phyloP scores from a whole-genome alignment of 441 rosid species.

The Pelargonium citronellum region DNA sequence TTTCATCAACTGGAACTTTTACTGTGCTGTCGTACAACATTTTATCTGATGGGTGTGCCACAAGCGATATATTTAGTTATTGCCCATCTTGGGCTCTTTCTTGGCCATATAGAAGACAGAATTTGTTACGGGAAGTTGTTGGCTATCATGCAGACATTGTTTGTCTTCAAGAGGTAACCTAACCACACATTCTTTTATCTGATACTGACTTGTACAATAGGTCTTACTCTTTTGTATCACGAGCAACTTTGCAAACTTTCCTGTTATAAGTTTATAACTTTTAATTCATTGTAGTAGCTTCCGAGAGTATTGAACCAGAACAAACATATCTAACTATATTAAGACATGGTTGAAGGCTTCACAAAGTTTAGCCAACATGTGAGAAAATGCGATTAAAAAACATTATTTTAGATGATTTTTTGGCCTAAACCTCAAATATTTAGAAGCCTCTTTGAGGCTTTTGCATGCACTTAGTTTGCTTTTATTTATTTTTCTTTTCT shows the following conservation, averaged over 20 bases:
- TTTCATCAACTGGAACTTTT: slow-evolving; percentile 73
- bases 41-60: slow-evolving; percentile 80
- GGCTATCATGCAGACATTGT: slow-evolving; percentile 96
- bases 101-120: slow-evolving; percentile 95
- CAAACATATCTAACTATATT: neutral
- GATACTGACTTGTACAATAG: neutral
- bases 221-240: neutral
- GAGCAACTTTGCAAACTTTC: neutral
- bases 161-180: slow-evolving; percentile 90
- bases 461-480: neutral
- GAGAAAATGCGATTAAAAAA: too few relatives aligned
- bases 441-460: neutral
- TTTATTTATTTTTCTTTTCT: too few relatives aligned
- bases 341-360: neutral
- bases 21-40: slow-evolving; percentile 94
- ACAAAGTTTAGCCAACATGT: neutral
- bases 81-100: slow-evolving; percentile 99
- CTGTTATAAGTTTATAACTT: neutral
- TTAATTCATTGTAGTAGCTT: neutral
- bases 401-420: neutral
- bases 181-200: neutral
- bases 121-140: slow-evolving; percentile 86
- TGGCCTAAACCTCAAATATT: neutral
- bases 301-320: neutral
- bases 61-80: slow-evolving; percentile 69